A percentile compares a stretch with the other conserved stretches of the same genome.
phyloP scores from a whole-genome alignment of 176 grass and related monocot species.

The Oryza meyeriana region DNA sequence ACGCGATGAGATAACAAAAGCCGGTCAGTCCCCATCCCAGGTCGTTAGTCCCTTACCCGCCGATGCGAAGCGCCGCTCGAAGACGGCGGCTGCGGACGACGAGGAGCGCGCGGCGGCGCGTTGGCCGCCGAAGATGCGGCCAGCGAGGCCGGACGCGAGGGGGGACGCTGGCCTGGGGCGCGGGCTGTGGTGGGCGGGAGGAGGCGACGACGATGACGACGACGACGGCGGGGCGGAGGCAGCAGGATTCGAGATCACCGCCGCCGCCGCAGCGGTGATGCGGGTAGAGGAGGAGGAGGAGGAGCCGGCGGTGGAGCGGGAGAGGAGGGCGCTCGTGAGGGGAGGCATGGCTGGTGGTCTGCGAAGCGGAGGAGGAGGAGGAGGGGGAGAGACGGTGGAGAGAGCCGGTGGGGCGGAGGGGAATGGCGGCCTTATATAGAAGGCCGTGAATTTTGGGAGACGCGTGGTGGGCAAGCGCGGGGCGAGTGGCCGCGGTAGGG shows the following conservation, averaged over 20 bases:
- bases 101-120: constrained; percentile 40
- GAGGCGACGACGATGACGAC: background rate
- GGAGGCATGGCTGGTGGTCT: constrained; percentile 42
- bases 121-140: constrained; percentile 50
- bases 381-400: background rate
- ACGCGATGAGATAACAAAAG: background rate
- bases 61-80: constrained; percentile 80
- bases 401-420: background rate
- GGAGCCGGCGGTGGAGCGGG: constrained; percentile 42
- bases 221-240: background rate
- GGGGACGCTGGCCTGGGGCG: constrained; percentile 26
- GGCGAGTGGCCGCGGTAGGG: constrained; percentile 30
- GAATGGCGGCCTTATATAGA: constrained; percentile 25
- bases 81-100: constrained; percentile 48
- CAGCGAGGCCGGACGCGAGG: constrained; percentile 50
- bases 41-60: constrained; percentile 38
- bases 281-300: constrained; percentile 11
- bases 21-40: background rate
- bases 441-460: constrained; percentile 33
- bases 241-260: constrained; percentile 39
- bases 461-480: constrained; percentile 58
- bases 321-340: constrained; percentile 49
- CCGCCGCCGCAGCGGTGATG: background rate
- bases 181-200: background rate
- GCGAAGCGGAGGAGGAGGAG: background rate